Percentiles rank a stretch among this genome's conserved stretches.
These are phyloP conservation scores for Rhodotorula babjevae DNA, from an alignment of 768 basidiomycete species.

Conservation along the genomic window DNA sequence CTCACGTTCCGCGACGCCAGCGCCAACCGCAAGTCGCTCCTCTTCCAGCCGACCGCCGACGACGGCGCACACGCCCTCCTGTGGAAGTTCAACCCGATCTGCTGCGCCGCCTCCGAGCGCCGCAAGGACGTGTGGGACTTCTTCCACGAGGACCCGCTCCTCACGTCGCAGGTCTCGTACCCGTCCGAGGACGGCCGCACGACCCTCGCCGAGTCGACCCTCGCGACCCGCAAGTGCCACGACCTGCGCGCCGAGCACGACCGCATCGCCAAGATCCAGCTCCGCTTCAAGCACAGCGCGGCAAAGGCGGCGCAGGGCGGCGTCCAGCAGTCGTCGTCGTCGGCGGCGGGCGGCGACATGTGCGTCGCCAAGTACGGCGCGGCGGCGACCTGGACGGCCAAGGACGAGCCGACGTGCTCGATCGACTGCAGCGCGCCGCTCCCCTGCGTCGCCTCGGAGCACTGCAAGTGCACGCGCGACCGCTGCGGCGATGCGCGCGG, in stretches of 20 bases:
- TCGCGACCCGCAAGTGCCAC: constrained; percentile 32
- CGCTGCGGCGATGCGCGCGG: constrained; percentile 36
- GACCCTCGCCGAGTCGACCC: constrained; percentile 38
- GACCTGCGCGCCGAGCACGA: constrained; percentile 39
- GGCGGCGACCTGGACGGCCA: constrained; percentile 30
- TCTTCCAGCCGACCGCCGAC: constrained; percentile 35
- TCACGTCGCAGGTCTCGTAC: constrained; percentile 41
- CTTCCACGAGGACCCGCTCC: constrained; percentile 41
- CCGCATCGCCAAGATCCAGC: constrained; percentile 27
- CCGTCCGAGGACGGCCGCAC: constrained; percentile 40
- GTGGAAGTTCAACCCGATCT: constrained; percentile 42
- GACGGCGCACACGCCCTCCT: constrained; percentile 35
- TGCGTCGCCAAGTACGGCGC: constrained; percentile 32
- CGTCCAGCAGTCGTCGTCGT: background rate
- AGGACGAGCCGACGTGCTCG: constrained; percentile 35
- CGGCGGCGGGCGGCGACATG: background rate
- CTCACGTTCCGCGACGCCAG: constrained; percentile 30
- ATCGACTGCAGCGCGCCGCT: constrained; percentile 40
- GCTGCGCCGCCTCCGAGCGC: constrained; percentile 25
- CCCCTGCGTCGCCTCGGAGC: constrained; percentile 37
- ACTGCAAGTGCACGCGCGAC: constrained; percentile 42
- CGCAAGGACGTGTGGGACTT: constrained; percentile 37
- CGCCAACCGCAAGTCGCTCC: constrained; percentile 15
- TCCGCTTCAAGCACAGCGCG: background rate
- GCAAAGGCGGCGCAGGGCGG: background rate